Conservation (phyloP, 257 asterid species). For the Plantago major region DNA sequence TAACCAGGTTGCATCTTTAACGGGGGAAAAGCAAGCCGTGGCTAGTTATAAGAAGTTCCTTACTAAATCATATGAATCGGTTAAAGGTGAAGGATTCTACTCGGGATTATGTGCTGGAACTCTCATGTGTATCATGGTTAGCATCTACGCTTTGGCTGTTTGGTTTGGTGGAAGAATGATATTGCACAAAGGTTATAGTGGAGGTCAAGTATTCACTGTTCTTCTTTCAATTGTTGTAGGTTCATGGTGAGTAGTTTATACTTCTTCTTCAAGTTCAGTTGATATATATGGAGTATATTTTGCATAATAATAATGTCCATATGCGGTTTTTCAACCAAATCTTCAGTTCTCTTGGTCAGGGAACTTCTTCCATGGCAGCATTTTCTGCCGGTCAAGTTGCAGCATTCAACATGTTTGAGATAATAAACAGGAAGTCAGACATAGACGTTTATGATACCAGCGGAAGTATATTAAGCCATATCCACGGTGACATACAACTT, state of each 20-base stretch:
- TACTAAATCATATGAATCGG: conserved; percentile 39
- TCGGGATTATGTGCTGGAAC: conserved; percentile 58
- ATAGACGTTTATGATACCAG: conserved; percentile 49
- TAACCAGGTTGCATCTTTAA: conserved; percentile 62
- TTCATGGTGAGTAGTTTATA: background rate
- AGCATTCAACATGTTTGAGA: conserved; percentile 63
- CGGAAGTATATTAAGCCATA: conserved; percentile 40
- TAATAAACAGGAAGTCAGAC: conserved; percentile 46
- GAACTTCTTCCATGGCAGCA: conserved; percentile 59
- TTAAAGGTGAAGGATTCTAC: conserved; percentile 50
- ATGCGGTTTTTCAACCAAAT: background rate
- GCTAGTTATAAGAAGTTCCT: conserved; percentile 48
- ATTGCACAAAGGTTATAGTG: conserved; percentile 53
- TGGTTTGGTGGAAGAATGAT: conserved; percentile 72
- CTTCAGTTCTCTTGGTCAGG: conserved; percentile 65
- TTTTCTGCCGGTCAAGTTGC: conserved; percentile 71
- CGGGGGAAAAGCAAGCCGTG: conserved; percentile 63
- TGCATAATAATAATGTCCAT: no score
- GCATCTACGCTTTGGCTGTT: conserved; percentile 56
- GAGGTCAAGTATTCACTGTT: conserved; percentile 44
- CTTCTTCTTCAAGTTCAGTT: no score
- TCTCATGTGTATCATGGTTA: conserved; percentile 38
- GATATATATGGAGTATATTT: no score
- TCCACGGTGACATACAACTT: conserved; percentile 54
- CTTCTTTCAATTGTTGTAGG: background rate